Conservation (phyloP, 2,329 filamentous ascomycete species). For the Fusarium sambucinum region DNA sequence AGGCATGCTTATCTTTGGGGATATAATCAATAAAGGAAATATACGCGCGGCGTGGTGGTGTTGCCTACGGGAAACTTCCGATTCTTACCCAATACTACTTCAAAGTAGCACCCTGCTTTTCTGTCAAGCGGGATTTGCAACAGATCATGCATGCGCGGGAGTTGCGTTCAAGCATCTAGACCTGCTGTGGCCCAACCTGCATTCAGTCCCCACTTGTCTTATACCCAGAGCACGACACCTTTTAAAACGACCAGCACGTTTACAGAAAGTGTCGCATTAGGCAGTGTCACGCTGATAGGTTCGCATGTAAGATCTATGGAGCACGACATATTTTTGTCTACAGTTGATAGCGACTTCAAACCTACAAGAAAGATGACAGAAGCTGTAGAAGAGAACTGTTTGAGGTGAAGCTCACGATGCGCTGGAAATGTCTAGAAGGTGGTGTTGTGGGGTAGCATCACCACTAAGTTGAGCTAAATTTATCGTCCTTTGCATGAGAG, state of each 20-base stretch:
- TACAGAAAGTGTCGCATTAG: slow-evolving; percentile 10
- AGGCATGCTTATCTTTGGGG: slow-evolving; percentile 30
- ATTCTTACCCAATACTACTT: slow-evolving; percentile 17
- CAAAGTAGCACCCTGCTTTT: not conserved
- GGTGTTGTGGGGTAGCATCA: slow-evolving; percentile 47
- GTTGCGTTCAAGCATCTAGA: slow-evolving; percentile 21
- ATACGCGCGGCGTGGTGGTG: slow-evolving; percentile 28
- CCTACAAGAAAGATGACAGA: slow-evolving; percentile 7
- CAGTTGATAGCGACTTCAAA: not conserved
- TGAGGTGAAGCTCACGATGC: slow-evolving; percentile 45
- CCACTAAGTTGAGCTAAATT: slow-evolving; percentile 21
- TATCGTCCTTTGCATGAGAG: slow-evolving; percentile 5
- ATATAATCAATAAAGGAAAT: not conserved
- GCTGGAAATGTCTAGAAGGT: slow-evolving; percentile 37
- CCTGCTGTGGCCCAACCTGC: slow-evolving; percentile 21
- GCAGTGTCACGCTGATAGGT: slow-evolving; percentile 34
- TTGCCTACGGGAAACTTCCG: slow-evolving; percentile 32
- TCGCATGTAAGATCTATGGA: slow-evolving; percentile 40
- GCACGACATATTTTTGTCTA: slow-evolving; percentile 2
- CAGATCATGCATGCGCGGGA: slow-evolving; percentile 43
- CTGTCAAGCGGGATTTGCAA: slow-evolving; percentile 10
- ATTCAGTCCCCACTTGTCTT: slow-evolving; percentile 11
- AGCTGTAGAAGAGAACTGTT: not conserved
- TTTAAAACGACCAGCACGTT: slow-evolving; percentile 9
- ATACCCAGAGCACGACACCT: slow-evolving; percentile 18